Base-by-base conservation (phyloP, 352 stramenopile genomes). In the Phytophthora idaei region DNA sequence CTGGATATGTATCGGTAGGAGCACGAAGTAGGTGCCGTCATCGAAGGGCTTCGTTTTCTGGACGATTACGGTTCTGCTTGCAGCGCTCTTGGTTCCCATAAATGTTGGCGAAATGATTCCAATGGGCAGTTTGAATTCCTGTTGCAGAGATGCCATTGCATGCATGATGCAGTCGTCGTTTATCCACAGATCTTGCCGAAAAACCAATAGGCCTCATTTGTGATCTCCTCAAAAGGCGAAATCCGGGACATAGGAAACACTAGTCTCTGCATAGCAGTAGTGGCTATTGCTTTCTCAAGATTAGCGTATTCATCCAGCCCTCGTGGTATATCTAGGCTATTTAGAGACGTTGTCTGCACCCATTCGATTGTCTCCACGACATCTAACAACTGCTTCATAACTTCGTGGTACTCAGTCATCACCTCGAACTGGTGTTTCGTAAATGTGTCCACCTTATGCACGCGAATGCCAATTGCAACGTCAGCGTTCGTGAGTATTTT, bases 131-230 rank as follows among this genome's bases (percentile, higher is more conserved):
- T 21, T 11, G 1, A 17, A 15, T 45, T 45, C 11, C 15, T 45
- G 8, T 45, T 45, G 39, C 12, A 45, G 39, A 11, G 39, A 27
- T 21, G 42, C 29, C 42, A 48, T 28, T 48, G 42, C 42, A 28
- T 48, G 42, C 42, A 48, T 29, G 4, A 48, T 29, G n/a, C 15
- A 29, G 17, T 48, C 42, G n/a, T 48, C 42, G 42, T 48, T 48
- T n/a, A 48, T 4, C 17, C 42, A 48, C 4, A 28, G 10, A 28
- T 48, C 42, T 28, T 28, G n/a, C 15, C 42, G n/a, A 5, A 48
- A 48, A 1, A 48, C 0, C 5, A 48, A 8, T 4, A 48, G 2
- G 42, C 5, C 17, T 28, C 17, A 8, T 48, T 48, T 3, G n/a
- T 27, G 12, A 48, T 48, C 42, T 4, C 8, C 8, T n/a, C 42